phyloP scores from a whole-genome alignment of 2,329 filamentous ascomycete species.

The Aspergillus texensis region DNA sequence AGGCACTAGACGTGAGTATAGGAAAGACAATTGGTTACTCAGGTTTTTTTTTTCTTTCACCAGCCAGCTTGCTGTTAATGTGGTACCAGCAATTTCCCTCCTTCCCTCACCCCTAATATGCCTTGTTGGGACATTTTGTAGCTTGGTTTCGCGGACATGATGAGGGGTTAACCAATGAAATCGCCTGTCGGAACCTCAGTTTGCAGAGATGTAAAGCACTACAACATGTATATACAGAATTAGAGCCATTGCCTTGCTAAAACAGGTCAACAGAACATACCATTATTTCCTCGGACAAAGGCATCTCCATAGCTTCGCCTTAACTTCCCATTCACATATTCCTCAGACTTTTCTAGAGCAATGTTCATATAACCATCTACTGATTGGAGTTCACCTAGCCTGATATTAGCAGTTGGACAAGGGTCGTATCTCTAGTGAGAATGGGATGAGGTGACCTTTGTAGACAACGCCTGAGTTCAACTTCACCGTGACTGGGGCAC shows the following conservation, averaged over 20 bases:
- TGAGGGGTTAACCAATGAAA: background rate
- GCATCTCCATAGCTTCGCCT: slow-evolving; percentile 87
- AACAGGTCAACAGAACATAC: slow-evolving; percentile 50
- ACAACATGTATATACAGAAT: background rate
- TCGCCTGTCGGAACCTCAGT: slow-evolving; percentile 18
- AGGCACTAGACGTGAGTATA: background rate
- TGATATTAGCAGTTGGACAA: background rate
- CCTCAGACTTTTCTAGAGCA: slow-evolving; percentile 90
- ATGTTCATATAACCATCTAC: slow-evolving; percentile 99
- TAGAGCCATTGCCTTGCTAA: background rate
- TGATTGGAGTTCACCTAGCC: slow-evolving; percentile 84
- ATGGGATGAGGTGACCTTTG: slow-evolving; percentile 68
- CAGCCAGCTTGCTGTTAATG: background rate
- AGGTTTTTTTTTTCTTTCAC: background rate
- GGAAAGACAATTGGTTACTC: background rate
- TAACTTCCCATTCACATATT: slow-evolving; percentile 84
- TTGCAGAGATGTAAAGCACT: slow-evolving; percentile 46
- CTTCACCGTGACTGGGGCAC: slow-evolving; percentile 91
- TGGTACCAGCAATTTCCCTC: background rate
- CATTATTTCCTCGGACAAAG: slow-evolving; percentile 95
- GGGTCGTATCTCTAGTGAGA: background rate
- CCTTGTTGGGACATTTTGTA: background rate
- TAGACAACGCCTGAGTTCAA: slow-evolving; percentile 98
- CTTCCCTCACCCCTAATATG: background rate
- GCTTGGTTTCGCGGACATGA: background rate